Evolutionary conservation across 139 green algal species (phyloP).

Genomic region (Closterium sp.): DNA sequence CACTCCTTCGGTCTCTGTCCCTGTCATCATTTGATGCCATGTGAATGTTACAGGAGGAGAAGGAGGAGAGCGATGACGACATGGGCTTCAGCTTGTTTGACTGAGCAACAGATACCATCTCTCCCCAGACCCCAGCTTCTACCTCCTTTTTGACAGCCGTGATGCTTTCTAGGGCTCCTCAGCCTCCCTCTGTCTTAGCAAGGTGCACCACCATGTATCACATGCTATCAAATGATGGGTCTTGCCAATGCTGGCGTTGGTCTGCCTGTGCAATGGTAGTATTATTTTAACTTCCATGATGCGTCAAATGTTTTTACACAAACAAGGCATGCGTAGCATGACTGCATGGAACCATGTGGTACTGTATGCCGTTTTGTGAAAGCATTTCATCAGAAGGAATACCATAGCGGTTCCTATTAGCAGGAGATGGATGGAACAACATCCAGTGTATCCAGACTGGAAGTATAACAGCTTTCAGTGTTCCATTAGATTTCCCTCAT

Average conservation of each 20-base stretch:
- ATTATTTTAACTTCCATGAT: neutral
- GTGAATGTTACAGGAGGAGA: constrained; percentile 32
- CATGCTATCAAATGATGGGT: neutral
- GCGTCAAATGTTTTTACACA: too few relatives aligned
- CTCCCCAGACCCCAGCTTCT: neutral
- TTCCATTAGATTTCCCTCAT: too few relatives aligned
- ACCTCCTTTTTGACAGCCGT: neutral
- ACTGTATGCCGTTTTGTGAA: too few relatives aligned
- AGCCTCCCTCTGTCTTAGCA: neutral
- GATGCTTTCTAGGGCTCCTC: neutral
- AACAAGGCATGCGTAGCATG: too few relatives aligned
- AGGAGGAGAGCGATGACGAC: constrained; percentile 44
- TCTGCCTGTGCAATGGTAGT: neutral
- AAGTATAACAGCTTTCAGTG: too few relatives aligned
- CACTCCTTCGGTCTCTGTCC: neutral
- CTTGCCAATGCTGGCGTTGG: neutral
- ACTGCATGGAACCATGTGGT: too few relatives aligned
- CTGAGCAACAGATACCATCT: constrained; percentile 5
- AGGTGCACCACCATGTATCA: neutral
- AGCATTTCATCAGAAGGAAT: too few relatives aligned
- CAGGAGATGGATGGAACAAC: too few relatives aligned
- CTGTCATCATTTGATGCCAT: neutral
- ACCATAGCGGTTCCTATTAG: too few relatives aligned
- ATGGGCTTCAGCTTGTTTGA: constrained; percentile 46
- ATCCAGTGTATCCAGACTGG: too few relatives aligned